Base-by-base conservation (phyloP, 148 eudicot species). In the Cornus kousa region DNA sequence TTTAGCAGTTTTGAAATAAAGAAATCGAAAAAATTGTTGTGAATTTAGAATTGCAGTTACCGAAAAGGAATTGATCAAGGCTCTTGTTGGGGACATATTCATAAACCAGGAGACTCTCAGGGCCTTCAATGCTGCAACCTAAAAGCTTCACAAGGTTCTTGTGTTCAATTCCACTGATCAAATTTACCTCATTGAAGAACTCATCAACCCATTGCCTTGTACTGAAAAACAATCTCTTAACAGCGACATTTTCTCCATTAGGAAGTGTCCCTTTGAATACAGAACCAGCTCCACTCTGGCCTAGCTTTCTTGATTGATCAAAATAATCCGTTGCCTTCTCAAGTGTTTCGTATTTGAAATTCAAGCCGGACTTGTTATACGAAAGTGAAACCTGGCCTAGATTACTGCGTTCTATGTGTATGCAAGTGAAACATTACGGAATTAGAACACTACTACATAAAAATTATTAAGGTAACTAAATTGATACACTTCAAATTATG, bases 211-310 rank as follows among this genome's bases (percentile, higher is more conserved):
- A 88, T 43, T 86, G 87, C 50, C 87, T 78, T 0, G 88, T 83
- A 80, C 81, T 85, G 70, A 80, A 83, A 10, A 91, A 89, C 33
- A 91, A 77, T 81, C 92, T 87, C 77, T 93, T 93, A 2, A 93
- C 93, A 9, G 98, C 98, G 24, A 91, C 73, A 14, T 50, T 68
- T 64, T 84, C 80, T n/a, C 91, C 90, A 69, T 81, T n/a, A n/a
- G n/a, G n/a, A n/a, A n/a, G n/a, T n/a, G n/a, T n/a, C n/a, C n/a
- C n/a, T n/a, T n/a, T n/a, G n/a, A n/a, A n/a, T 77, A 10, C 97
- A n/a, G 82, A 73, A 23, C 97, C 97, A 23, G 92, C 90, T 37
- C 93, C 92, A 68, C 97, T 93, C 81, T 89, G 87, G 5, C 97
- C 95, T 31, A 93, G 24, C 75, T 85, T 93, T 64, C 76, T 86